A percentile compares a stretch with the other conserved stretches of the same genome.
These are phyloP conservation scores for Alternaria sp. DNA, from an alignment of 2,329 filamentous ascomycete species.

Conservation along the genomic window DNA sequence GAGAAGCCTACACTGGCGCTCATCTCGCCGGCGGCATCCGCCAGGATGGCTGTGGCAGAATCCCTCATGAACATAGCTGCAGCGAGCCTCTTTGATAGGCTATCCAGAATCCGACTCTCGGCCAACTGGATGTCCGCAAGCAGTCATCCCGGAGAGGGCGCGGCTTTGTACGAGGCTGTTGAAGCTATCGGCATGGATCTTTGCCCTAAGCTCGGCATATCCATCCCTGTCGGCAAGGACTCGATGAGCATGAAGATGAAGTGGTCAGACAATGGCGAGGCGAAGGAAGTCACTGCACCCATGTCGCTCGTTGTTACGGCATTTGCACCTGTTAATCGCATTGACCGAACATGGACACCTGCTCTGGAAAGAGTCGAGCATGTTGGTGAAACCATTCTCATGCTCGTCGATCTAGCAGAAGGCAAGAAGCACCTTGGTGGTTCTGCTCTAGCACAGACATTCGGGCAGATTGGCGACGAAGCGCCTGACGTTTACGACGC, in stretches of 20 bases:
- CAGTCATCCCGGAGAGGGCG: slow-evolving; percentile 89
- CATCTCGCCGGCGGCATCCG: slow-evolving; percentile 88
- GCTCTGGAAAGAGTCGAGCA: slow-evolving; percentile 83
- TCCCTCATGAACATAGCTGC: slow-evolving; percentile 92
- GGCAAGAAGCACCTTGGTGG: slow-evolving; percentile 86
- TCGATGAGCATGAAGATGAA: slow-evolving; percentile 99
- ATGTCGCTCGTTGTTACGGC: slow-evolving; percentile 91
- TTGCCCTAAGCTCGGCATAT: slow-evolving; percentile 87
- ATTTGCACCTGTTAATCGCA: slow-evolving; percentile 83
- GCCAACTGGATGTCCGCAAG: slow-evolving; percentile 99
- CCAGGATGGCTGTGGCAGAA: slow-evolving; percentile 95
- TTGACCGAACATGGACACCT: slow-evolving; percentile 91
- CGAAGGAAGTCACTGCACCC: slow-evolving; percentile 89
- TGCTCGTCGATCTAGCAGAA: slow-evolving; percentile 89
- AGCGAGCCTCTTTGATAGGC: slow-evolving; percentile 73
- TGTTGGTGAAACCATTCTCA: slow-evolving; percentile 84
- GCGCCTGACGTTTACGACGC: slow-evolving; percentile 85
- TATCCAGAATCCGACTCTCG: slow-evolving; percentile 84
- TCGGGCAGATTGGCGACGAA: slow-evolving; percentile 84
- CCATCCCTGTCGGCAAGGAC: slow-evolving; percentile 96
- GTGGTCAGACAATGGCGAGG: slow-evolving; percentile 72
- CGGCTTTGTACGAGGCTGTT: slow-evolving; percentile 91
- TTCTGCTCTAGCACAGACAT: slow-evolving; percentile 88
- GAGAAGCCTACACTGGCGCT: slow-evolving; percentile 89
- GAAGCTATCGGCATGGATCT: slow-evolving; percentile 92